phyloP scores from a whole-genome alignment of 208 protist genomes.

The Paratrypanosoma confusum region DNA sequence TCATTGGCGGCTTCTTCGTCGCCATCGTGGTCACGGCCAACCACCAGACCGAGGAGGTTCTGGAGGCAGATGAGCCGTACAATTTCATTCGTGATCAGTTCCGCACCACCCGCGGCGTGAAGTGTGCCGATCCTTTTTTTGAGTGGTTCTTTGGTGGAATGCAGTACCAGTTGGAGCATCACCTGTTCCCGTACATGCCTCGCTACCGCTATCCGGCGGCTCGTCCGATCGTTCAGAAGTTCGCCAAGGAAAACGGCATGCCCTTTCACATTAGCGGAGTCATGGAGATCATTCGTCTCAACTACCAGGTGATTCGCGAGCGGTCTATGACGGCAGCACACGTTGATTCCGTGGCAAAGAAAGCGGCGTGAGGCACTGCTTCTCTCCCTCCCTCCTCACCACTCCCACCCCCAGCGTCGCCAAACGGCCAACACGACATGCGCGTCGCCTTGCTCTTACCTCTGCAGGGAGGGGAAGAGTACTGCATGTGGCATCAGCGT shows the following conservation, averaged over 20 bases:
- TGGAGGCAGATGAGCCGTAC: constrained; percentile 55
- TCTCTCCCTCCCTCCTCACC: neutral
- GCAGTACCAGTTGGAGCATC: constrained; percentile 82
- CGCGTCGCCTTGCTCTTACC: no score
- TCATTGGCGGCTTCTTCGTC: constrained; percentile 56
- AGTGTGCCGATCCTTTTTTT: constrained; percentile 57
- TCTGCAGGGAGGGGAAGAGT: no score
- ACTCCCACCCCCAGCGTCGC: neutral
- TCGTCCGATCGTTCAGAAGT: constrained; percentile 51
- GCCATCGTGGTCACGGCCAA: constrained; percentile 67
- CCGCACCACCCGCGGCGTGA: constrained; percentile 54
- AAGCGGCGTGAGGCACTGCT: neutral
- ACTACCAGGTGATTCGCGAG: constrained; percentile 45
- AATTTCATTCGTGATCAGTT: constrained; percentile 75
- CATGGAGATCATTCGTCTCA: constrained; percentile 45
- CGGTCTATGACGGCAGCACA: neutral
- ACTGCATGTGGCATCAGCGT: no score
- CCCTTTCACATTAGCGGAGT: constrained; percentile 61
- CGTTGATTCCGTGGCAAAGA: neutral
- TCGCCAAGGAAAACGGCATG: constrained; percentile 59
- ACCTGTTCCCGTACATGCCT: constrained; percentile 56
- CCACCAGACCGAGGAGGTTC: constrained; percentile 74
- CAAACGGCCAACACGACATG: no score
- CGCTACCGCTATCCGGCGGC: constrained; percentile 61
- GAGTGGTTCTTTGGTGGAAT: constrained; percentile 79